Conservation (phyloP, 352 stramenopile species). For the Elongisporangium undulatum region DNA sequence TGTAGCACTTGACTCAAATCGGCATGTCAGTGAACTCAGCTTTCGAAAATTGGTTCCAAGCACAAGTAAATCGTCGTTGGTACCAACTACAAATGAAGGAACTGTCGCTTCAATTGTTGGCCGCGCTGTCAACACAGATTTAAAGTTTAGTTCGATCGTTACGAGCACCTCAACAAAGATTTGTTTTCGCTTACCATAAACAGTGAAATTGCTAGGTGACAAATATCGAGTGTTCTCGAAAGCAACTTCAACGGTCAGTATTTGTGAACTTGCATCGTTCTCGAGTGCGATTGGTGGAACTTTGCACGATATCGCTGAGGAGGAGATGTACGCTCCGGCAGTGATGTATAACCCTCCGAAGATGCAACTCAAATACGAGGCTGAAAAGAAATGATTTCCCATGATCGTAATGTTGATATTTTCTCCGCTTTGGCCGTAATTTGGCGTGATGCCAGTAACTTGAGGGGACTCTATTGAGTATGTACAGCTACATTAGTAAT, state of each 20-base stretch:
- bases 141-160: not conserved
- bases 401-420: slow-evolving; percentile 19
- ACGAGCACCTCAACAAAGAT: not conserved
- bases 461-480: slow-evolving; percentile 28
- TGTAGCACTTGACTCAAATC: slow-evolving; percentile 16
- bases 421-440: slow-evolving; percentile 16
- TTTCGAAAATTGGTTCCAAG: slow-evolving; percentile 22
- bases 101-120: slow-evolving; percentile 15
- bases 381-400: slow-evolving; percentile 29
- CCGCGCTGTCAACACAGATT: slow-evolving; percentile 9
- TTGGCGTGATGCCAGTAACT: slow-evolving; percentile 20
- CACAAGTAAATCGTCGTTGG: slow-evolving; percentile 19
- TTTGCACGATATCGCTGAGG: slow-evolving; percentile 19
- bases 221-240: slow-evolving; percentile 20
- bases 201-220: slow-evolving; percentile 13
- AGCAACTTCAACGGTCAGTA: slow-evolving; percentile 18
- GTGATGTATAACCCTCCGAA: slow-evolving; percentile 35
- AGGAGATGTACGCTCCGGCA: slow-evolving; percentile 15
- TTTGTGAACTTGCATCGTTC: not conserved
- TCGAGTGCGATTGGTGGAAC: slow-evolving; percentile 15
- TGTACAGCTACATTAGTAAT: not conserved
- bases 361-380: slow-evolving; percentile 22
- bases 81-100: slow-evolving; percentile 24
- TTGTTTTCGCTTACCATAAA: slow-evolving; percentile 17
- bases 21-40: slow-evolving; percentile 22